Evolutionary conservation across 768 basidiomycete genomes (phyloP), one percentile per base, ranked within the genome.

Genomic region (Termitomyces heimii): DNA sequence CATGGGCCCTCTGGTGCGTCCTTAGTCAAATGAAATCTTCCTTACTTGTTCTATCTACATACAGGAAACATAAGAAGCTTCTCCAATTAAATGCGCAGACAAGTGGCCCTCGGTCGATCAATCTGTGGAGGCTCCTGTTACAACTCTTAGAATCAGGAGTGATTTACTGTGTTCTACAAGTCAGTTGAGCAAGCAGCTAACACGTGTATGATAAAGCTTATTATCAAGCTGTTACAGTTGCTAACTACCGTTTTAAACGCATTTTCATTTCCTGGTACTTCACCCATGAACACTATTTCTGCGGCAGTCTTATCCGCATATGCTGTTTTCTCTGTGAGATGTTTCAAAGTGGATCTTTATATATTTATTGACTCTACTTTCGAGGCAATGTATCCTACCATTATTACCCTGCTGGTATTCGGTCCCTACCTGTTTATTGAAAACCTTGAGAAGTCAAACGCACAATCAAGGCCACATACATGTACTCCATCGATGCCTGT

Each of bases 361-460:
- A 45, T 18, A 22, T 5, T 31, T 9, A 28, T 35, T 47, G 31
- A 22, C 18, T 16, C 16, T 26, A 3, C 26, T 29, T 9, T 51
- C 28, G 10, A 57, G 56, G 56, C 56, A 18, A 57, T 57, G 56
- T 57, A 57, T 29, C 49, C 56, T 1, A 57, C 49, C 6, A 35
- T 57, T 20, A 2, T 57, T 3, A 22, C 34, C 8, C 29, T 43
- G 5, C 10, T 57, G 4, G 5, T 50, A 20, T 48, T 37, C 10
- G 18, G 24, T 1, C 43, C 56, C 20, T 52, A 12, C 32, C 16
- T 57, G 3, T 28, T 35, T 24, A 18, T 51, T 22, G 32, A 45
- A 18, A n/a, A 44, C 12, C n/a, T 35, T 18, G 18, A 51, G 14
- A 32, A 52, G 20, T 20, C 22, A 12, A 43, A 31, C 29, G n/a